phyloP scores from a whole-genome alignment of 257 asterid genomes.

The Solanum chiquidenum region DNA sequence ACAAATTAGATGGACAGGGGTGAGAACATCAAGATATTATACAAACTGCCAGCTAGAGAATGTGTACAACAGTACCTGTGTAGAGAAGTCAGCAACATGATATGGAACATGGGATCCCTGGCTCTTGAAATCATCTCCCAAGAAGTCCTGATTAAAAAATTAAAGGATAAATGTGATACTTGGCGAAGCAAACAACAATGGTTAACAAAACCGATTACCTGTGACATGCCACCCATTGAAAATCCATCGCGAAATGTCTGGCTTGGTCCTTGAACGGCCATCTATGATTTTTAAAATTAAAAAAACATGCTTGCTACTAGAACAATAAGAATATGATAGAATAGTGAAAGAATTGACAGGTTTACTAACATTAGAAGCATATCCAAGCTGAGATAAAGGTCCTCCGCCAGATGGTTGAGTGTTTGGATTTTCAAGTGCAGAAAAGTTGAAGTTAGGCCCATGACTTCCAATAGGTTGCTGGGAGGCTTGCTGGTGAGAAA shows the following conservation, averaged over 20 bases:
- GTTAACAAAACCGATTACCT: conserved; percentile 32
- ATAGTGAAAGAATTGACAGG: neutral
- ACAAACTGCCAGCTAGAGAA: neutral
- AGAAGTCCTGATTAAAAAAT: conserved; percentile 59
- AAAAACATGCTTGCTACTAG: neutral
- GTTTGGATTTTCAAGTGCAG: conserved; percentile 71
- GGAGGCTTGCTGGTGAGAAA: conserved; percentile 72
- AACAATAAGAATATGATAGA: neutral
- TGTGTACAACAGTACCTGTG: conserved; percentile 45
- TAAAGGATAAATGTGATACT: neutral
- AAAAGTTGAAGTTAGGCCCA: conserved; percentile 64
- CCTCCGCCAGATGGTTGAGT: conserved; percentile 87
- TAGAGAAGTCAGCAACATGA: conserved; percentile 72
- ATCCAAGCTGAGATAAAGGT: conserved; percentile 87
- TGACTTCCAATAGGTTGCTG: conserved; percentile 71
- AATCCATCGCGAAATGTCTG: conserved; percentile 80
- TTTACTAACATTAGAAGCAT: conserved; percentile 71
- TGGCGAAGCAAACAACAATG: neutral
- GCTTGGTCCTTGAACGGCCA: conserved; percentile 57
- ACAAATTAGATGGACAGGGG: neutral
- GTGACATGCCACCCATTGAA: conserved; percentile 91
- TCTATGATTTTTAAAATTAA: conserved; percentile 6
- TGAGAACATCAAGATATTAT: neutral
- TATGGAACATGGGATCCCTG: conserved; percentile 97
- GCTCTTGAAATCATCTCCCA: conserved; percentile 92